A percentile compares a stretch with the other conserved stretches of the same genome.
Conservation (phyloP, 768 basidiomycete species). For the Kwoniella dejecticola region DNA sequence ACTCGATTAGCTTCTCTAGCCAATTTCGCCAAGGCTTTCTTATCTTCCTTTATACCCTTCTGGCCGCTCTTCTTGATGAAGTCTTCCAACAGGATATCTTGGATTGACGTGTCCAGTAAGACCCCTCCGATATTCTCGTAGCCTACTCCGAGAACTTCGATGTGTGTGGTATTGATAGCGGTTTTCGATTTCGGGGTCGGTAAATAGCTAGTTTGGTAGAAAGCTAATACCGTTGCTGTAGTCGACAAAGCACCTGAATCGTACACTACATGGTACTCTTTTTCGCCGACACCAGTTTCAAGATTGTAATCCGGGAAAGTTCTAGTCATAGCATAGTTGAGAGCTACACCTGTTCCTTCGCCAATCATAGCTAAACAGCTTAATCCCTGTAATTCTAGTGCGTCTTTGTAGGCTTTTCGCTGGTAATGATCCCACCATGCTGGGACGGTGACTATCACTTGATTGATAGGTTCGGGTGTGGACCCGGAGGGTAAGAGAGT, state of each 20-base stretch:
- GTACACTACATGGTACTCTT: constrained; percentile 77
- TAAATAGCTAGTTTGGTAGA: constrained; percentile 49
- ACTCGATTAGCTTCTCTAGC: constrained; percentile 91
- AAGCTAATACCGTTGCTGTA: constrained; percentile 54
- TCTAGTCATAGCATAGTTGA: constrained; percentile 98
- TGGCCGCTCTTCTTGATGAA: constrained; percentile 64
- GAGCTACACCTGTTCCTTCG: constrained; percentile 78
- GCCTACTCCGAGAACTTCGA: constrained; percentile 78
- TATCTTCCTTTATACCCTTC: constrained; percentile 68
- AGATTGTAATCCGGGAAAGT: constrained; percentile 64
- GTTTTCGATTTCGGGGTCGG: constrained; percentile 55
- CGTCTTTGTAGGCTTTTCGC: constrained; percentile 86
- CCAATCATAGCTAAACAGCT: constrained; percentile 80
- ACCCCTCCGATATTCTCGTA: constrained; percentile 78
- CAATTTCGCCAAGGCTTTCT: constrained; percentile 84
- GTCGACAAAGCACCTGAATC: constrained; percentile 78
- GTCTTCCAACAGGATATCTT: constrained; percentile 73
- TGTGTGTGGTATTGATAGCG: constrained; percentile 63
- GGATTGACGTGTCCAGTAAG: constrained; percentile 78
- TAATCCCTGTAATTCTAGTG: constrained; percentile 86
- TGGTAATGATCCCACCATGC: constrained; percentile 87
- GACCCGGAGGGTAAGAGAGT: constrained; percentile 58
- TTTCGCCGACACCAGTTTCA: constrained; percentile 58
- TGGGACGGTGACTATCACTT: constrained; percentile 87
- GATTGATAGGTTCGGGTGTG: constrained; percentile 70